These are phyloP conservation scores for Saccharomycopsis javanensis DNA, from an alignment of 805 yeast species.

Conservation along the genomic window DNA sequence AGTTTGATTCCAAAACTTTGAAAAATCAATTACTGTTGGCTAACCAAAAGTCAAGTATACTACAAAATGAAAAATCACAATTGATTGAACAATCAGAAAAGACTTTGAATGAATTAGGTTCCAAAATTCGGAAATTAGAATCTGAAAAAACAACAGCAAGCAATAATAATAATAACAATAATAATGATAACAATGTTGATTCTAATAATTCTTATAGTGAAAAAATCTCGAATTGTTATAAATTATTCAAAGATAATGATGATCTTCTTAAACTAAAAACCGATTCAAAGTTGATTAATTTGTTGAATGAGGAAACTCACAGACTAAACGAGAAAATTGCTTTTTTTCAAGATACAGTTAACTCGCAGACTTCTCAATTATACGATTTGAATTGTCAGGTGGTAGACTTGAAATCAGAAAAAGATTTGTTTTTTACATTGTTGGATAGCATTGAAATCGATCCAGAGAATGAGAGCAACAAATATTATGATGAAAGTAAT, in stretches of 20 bases:
- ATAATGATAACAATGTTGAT: background rate
- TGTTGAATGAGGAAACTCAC: slow-evolving; percentile 46
- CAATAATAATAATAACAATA: too few relatives aligned
- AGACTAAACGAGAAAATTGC: slow-evolving; percentile 25
- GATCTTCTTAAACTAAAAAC: slow-evolving; percentile 25
- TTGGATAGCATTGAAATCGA: background rate
- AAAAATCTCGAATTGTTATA: slow-evolving; percentile 17
- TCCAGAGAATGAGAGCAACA: too few relatives aligned
- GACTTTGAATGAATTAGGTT: background rate
- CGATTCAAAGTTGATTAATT: slow-evolving; percentile 34
- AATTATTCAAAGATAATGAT: slow-evolving; percentile 23
- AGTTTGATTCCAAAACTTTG: slow-evolving; percentile 1
- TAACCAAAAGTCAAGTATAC: background rate
- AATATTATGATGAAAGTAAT: background rate
- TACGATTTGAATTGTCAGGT: slow-evolving; percentile 43
- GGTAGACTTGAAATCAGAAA: slow-evolving; percentile 33
- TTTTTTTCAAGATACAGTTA: background rate
- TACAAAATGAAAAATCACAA: background rate
- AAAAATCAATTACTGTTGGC: background rate
- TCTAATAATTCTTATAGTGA: background rate
- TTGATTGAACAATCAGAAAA: background rate
- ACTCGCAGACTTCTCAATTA: slow-evolving; percentile 18
- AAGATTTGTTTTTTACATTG: slow-evolving; percentile 7
- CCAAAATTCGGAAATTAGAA: background rate
- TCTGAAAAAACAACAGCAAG: too few relatives aligned